Evolutionary conservation across 2,329 filamentous ascomycete species (phyloP).

Genomic region (Magnaporthiopsis rhizophila): DNA sequence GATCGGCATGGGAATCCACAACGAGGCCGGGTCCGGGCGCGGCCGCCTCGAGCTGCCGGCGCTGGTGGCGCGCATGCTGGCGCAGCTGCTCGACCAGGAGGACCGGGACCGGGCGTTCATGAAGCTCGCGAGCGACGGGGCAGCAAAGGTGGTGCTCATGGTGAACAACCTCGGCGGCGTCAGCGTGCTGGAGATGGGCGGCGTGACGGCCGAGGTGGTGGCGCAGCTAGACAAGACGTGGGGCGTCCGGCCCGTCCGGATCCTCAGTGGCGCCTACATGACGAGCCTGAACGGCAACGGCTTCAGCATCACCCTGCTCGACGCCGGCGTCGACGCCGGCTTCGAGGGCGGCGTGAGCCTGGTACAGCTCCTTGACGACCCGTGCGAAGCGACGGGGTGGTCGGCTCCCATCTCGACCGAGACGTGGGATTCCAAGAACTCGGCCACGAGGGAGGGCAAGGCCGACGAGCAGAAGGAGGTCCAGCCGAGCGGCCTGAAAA

Average conservation of each 20-base stretch:
- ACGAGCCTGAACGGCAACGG: constrained; percentile 70
- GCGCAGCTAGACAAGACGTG: constrained; percentile 50
- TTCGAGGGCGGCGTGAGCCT: constrained; percentile 49
- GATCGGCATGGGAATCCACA: constrained; percentile 73
- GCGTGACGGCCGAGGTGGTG: constrained; percentile 61
- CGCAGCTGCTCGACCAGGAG: constrained; percentile 55
- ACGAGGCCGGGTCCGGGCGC: constrained; percentile 52
- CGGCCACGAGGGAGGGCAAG: constrained; percentile 34
- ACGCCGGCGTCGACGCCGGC: constrained; percentile 46
- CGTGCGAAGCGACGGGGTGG: constrained; percentile 65
- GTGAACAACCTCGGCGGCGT: constrained; percentile 76
- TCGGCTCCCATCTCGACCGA: constrained; percentile 51
- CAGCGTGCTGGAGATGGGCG: constrained; percentile 63
- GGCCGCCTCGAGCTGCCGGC: constrained; percentile 42
- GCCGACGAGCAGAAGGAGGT: constrained; percentile 22
- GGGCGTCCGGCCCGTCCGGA: constrained; percentile 53
- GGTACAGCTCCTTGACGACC: constrained; percentile 62
- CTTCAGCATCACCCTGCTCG: constrained; percentile 66
- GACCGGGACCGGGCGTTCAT: constrained; percentile 68
- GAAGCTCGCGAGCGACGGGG: constrained; percentile 40
- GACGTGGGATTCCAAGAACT: constrained; percentile 55
- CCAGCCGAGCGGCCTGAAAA: constrained; percentile 39
- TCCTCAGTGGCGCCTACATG: constrained; percentile 67
- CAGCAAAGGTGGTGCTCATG: constrained; percentile 58
- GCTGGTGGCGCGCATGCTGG: constrained; percentile 58